A percentile compares a stretch with the other conserved stretches of the same genome.
Evolutionary conservation across 305 asterid genomes (phyloP).

Genomic region (Fraxinus nigra): DNA sequence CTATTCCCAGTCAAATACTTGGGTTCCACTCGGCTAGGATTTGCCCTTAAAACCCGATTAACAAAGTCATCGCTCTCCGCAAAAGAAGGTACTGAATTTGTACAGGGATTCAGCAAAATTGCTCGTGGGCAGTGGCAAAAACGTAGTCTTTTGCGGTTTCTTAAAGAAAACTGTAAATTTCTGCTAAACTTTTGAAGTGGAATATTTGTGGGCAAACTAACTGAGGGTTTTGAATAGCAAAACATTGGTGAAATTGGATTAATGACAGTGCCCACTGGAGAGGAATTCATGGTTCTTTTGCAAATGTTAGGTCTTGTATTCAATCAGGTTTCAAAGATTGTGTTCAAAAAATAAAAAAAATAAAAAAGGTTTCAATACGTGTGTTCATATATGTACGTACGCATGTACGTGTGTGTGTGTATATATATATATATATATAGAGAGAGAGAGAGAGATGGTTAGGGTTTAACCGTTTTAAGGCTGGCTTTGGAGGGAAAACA

Average conservation of each 20-base stretch:
- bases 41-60: slow-evolving; percentile 31
- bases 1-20: slow-evolving; percentile 37
- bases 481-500: neutral
- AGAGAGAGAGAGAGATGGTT: neutral
- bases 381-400: neutral
- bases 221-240: neutral
- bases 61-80: neutral
- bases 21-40: slow-evolving; percentile 50
- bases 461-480: neutral
- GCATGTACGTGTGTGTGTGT: too few relatives aligned
- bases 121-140: neutral
- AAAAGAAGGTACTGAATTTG: neutral
- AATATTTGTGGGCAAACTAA: neutral
- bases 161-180: neutral
- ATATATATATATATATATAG: too few relatives aligned
- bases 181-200: neutral
- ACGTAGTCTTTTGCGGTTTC: neutral
- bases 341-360: too few relatives aligned
- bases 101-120: neutral
- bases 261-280: neutral
- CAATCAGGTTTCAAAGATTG: neutral
- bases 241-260: neutral
- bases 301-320: neutral
- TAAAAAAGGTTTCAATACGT: neutral
- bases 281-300: neutral